These are phyloP conservation scores for Neofusicoccum sp. DNA, from an alignment of 2,329 filamentous ascomycete species.

Conservation along the genomic window DNA sequence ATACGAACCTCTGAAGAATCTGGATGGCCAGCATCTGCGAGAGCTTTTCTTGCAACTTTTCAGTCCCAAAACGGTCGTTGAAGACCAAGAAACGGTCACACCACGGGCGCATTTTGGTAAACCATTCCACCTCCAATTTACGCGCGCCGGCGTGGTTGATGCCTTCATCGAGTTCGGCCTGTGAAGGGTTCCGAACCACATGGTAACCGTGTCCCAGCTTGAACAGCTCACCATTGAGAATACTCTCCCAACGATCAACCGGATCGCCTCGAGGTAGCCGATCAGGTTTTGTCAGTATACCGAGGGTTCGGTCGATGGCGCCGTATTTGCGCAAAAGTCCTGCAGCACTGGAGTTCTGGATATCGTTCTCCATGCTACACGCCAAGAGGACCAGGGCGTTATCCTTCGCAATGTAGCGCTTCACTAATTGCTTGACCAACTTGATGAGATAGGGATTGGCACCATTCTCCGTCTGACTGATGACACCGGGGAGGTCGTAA, in stretches of 20 bases:
- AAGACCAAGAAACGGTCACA: conserved; percentile 38
- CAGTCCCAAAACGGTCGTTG: conserved; percentile 51
- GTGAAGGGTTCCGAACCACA: conserved; percentile 64
- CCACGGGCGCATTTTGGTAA: conserved; percentile 48
- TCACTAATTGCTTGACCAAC: conserved; percentile 69
- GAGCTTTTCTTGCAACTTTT: conserved; percentile 48
- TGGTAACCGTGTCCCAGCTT: conserved; percentile 73
- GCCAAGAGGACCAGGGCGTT: conserved; percentile 76
- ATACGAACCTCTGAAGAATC: conserved; percentile 39
- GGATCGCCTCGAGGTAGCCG: conserved; percentile 56
- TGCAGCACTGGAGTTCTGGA: conserved; percentile 71
- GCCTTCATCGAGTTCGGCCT: conserved; percentile 47
- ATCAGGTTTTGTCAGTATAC: conserved; percentile 85
- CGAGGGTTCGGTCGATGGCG: conserved; percentile 45
- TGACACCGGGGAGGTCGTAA: conserved; percentile 81
- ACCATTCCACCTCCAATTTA: conserved; percentile 51
- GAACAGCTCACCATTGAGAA: conserved; percentile 63
- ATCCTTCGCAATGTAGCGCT: conserved; percentile 59
- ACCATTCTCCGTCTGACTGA: conserved; percentile 62
- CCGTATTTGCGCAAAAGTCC: conserved; percentile 51
- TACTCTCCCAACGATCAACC: conserved; percentile 59
- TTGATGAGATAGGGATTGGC: conserved; percentile 55
- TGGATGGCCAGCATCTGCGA: conserved; percentile 50
- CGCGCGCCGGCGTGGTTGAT: conserved; percentile 51
- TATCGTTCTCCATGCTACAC: conserved; percentile 74